phyloP scores from a whole-genome alignment of 352 stramenopile species.

The Peronosclerospora sorghi region DNA sequence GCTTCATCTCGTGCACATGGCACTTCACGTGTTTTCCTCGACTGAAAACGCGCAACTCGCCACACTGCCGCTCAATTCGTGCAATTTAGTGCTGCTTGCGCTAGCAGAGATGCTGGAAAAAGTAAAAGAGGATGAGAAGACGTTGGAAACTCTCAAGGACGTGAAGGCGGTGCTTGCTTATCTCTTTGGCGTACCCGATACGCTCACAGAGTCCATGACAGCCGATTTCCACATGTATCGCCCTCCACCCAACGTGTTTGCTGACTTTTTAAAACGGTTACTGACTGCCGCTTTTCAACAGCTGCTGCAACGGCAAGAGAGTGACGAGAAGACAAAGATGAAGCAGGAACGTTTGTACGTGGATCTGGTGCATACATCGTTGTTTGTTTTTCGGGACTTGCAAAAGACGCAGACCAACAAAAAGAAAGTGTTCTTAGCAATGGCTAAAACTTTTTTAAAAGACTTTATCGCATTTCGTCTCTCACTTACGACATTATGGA shows the following conservation, averaged over 20 bases:
- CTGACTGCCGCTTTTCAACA: conserved; percentile 23
- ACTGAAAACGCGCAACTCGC: conserved; percentile 25
- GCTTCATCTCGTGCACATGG: conserved; percentile 44
- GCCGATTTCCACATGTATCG: conserved; percentile 68
- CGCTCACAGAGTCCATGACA: conserved; percentile 1
- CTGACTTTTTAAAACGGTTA: conserved; percentile 51
- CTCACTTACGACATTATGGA: conserved; percentile 22
- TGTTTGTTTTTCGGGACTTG: conserved; percentile 68
- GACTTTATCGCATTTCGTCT: conserved; percentile 50
- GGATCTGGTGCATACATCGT: conserved; percentile 30
- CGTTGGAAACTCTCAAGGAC: conserved; percentile 28
- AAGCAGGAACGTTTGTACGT: conserved; percentile 20
- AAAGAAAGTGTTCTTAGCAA: conserved; percentile 76
- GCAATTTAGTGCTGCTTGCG: conserved; percentile 59
- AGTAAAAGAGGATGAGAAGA: conserved; percentile 5
- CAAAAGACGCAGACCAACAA: conserved; percentile 82
- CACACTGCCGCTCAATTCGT: conserved; percentile 50
- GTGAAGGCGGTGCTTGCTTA: conserved; percentile 53
- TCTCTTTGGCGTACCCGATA: conserved; percentile 42
- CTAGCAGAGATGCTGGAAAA: conserved; percentile 53
- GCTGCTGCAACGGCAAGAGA: conserved; percentile 1
- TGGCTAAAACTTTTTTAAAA: conserved; percentile 67
- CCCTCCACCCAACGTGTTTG: conserved; percentile 66
- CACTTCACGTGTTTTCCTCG: conserved; percentile 32
- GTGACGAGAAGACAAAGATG: not conserved